Conservation (phyloP, 2,329 filamentous ascomycete genomes). For the Sarocladium strictum region DNA sequence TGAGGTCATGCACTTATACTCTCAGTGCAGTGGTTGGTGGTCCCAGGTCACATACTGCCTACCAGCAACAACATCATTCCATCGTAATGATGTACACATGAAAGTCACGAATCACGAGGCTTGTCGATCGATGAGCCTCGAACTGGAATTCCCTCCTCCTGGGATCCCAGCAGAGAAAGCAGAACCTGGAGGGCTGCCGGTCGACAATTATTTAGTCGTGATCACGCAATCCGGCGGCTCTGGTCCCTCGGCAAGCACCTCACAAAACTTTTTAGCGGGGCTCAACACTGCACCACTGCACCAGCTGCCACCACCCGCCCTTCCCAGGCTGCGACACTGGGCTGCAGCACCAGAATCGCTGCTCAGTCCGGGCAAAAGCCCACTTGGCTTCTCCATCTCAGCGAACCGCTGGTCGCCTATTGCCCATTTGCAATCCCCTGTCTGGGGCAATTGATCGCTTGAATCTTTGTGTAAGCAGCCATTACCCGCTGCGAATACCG, state of each 20-base stretch:
- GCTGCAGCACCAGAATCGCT: too few relatives aligned
- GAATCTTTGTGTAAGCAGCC: too few relatives aligned
- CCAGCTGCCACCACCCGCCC: neutral
- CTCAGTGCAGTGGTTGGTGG: too few relatives aligned
- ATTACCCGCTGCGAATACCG: neutral
- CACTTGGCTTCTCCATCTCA: conserved; percentile 5
- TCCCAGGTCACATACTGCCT: too few relatives aligned
- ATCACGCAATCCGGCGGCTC: conserved; percentile 10
- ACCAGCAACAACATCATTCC: too few relatives aligned
- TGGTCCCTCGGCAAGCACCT: conserved; percentile 8
- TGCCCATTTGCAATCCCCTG: conserved; percentile 9
- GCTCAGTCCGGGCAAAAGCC: neutral
- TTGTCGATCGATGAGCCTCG: neutral
- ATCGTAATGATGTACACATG: too few relatives aligned
- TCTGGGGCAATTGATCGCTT: neutral
- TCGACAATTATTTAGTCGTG: neutral
- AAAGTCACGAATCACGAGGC: neutral
- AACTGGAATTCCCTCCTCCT: neutral
- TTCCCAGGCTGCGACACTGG: neutral
- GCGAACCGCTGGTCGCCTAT: conserved; percentile 5
- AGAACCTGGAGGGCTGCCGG: too few relatives aligned
- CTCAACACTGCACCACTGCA: neutral
- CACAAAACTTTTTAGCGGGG: conserved; percentile 10
- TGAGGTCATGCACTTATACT: too few relatives aligned
- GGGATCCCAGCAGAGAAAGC: neutral